Evolutionary conservation across 2,329 filamentous ascomycete species (phyloP).

Genomic region (Sclerotiophoma versabilis): DNA sequence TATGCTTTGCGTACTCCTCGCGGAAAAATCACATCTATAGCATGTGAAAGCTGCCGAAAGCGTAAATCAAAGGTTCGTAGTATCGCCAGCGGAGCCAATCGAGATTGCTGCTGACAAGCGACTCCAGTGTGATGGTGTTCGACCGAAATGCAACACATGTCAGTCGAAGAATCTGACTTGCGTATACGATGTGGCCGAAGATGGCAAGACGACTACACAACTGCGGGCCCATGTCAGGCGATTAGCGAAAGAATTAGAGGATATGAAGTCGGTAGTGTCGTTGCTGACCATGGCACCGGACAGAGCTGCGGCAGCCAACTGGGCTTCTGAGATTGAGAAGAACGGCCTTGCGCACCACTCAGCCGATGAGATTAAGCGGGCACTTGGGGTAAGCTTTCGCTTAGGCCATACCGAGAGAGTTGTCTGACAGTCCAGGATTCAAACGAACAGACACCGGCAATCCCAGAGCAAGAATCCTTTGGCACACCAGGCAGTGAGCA

Average conservation of each 20-base stretch:
- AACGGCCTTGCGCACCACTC: constrained; percentile 49
- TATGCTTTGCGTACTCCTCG: constrained; percentile 47
- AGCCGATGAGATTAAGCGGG: constrained; percentile 46
- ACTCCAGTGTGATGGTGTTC: constrained; percentile 46
- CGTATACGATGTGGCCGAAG: constrained; percentile 49
- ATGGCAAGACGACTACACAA: constrained; percentile 49
- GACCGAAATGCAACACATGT: constrained; percentile 50
- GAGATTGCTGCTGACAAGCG: constrained; percentile 24
- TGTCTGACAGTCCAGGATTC: constrained; percentile 34
- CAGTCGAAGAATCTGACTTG: constrained; percentile 48
- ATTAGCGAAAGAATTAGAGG: constrained; percentile 48
- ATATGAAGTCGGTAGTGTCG: constrained; percentile 48
- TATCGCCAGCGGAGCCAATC: background rate
- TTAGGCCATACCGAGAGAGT: background rate
- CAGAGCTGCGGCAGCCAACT: constrained; percentile 43
- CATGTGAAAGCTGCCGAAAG: constrained; percentile 50
- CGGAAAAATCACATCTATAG: constrained; percentile 51
- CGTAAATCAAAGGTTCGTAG: constrained; percentile 47
- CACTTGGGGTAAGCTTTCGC: constrained; percentile 42
- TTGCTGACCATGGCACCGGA: constrained; percentile 46
- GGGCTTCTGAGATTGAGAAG: constrained; percentile 47
- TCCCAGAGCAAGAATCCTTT: constrained; percentile 36
- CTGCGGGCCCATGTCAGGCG: constrained; percentile 48
- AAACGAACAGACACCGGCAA: constrained; percentile 26
- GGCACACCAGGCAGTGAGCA: constrained; percentile 38